These are phyloP conservation scores for Aspergillus calidoustus DNA, from an alignment of 2,329 filamentous ascomycete genomes.

Conservation along the genomic window DNA sequence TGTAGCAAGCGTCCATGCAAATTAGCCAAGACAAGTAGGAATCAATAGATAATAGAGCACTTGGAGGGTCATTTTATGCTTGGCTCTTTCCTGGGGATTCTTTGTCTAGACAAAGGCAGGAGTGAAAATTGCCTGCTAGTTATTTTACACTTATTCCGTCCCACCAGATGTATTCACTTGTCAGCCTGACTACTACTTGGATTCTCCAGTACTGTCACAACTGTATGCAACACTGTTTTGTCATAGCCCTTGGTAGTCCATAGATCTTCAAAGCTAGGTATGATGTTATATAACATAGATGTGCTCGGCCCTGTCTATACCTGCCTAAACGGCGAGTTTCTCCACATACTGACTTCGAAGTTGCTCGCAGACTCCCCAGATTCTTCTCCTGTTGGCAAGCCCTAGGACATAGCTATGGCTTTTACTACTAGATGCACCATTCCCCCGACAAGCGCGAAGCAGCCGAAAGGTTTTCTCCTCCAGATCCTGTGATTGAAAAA, in stretches of 20 bases:
- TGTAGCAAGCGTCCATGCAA: too few relatives aligned
- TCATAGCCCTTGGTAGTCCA: not conserved
- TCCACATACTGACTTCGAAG: slow-evolving; percentile 9
- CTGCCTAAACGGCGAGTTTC: not conserved
- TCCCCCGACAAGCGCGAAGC: not conserved
- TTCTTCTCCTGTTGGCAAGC: slow-evolving; percentile 9
- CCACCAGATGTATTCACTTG: not conserved
- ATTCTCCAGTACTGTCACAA: not conserved
- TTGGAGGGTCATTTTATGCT: too few relatives aligned
- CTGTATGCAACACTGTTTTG: not conserved
- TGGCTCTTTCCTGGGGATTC: too few relatives aligned
- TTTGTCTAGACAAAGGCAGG: too few relatives aligned
- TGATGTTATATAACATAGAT: not conserved
- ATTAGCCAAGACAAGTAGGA: too few relatives aligned
- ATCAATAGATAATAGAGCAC: too few relatives aligned
- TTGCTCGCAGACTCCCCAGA: slow-evolving; percentile 12
- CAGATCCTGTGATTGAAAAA: slow-evolving; percentile 3
- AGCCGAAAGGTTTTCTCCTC: slow-evolving; percentile 2
- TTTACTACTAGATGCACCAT: not conserved
- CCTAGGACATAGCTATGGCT: slow-evolving; percentile 5
- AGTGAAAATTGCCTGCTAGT: not conserved
- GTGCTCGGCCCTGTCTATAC: not conserved
- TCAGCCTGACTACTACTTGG: not conserved
- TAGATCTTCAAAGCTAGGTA: not conserved
- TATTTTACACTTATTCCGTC: not conserved